Percentiles rank a stretch among this genome's conserved stretches.
These are phyloP conservation scores for Coccomyxa sp. DNA, from an alignment of 139 green algal genomes.

Conservation along the genomic window DNA sequence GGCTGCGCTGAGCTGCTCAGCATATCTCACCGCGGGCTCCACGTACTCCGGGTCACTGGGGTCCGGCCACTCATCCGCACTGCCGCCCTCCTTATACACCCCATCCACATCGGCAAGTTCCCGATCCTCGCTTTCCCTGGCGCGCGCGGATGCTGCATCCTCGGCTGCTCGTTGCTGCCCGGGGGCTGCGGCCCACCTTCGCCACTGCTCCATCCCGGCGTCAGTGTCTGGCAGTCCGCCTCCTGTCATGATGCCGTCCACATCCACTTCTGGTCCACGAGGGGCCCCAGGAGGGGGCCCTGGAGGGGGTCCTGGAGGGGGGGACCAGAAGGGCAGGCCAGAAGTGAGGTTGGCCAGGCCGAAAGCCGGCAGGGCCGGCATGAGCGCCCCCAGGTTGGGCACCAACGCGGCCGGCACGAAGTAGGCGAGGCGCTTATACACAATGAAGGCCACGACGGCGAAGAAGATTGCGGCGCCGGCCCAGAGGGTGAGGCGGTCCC, in stretches of 20 bases:
- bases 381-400: not conserved
- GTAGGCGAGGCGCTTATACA: slow-evolving; percentile 57
- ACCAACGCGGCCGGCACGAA: slow-evolving; percentile 40
- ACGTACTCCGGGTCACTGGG: not conserved
- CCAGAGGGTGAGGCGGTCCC: slow-evolving; percentile 52
- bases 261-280: not conserved
- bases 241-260: not conserved
- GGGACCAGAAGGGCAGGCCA: not conserved
- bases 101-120: too few species aligned
- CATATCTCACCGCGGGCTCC: not conserved
- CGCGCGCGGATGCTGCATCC: too few species aligned
- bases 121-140: too few species aligned
- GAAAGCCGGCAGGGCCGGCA: not conserved
- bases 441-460: slow-evolving; percentile 47
- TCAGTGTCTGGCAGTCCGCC: not conserved
- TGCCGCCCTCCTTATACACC: too few species aligned
- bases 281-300: too few species aligned
- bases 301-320: not conserved
- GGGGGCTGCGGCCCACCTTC: not conserved
- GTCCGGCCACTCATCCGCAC: not conserved
- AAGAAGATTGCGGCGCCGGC: slow-evolving; percentile 60
- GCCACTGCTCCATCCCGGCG: not conserved
- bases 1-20: not conserved
- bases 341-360: not conserved
- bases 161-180: too few species aligned